phyloP scores from a whole-genome alignment of 2,329 filamentous ascomycete genomes.

The Colletotrichum chlorophyti region DNA sequence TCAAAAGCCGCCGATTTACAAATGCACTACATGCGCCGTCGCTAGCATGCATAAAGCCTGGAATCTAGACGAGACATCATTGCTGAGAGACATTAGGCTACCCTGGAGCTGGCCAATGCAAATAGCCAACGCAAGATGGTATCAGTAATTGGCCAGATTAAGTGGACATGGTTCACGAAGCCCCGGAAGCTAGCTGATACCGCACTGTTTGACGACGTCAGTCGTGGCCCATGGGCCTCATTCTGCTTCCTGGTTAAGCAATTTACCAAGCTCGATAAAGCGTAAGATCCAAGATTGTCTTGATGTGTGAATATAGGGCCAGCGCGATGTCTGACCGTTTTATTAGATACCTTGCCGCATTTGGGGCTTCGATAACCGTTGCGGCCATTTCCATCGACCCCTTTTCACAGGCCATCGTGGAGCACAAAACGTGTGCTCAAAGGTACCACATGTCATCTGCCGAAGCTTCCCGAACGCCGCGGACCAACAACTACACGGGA shows the following conservation, averaged over 20 bases:
- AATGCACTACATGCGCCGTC: too few relatives aligned
- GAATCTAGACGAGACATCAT: too few relatives aligned
- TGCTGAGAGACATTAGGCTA: neutral
- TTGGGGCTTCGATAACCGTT: neutral
- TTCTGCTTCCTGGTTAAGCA: neutral
- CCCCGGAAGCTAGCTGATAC: neutral
- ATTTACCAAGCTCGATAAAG: neutral
- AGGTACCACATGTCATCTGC: neutral
- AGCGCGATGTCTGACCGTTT: neutral
- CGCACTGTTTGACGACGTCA: neutral
- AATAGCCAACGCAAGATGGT: too few relatives aligned
- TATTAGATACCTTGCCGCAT: neutral
- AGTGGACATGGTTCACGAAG: neutral
- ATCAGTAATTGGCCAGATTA: neutral
- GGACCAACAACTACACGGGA: neutral
- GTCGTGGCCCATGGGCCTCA: neutral
- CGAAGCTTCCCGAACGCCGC: neutral
- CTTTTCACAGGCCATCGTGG: slow-evolving; percentile 1
- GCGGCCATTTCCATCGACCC: neutral
- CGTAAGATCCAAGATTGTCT: too few relatives aligned
- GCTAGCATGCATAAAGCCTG: too few relatives aligned
- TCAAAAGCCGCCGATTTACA: too few relatives aligned
- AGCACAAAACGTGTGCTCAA: neutral
- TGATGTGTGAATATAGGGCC: too few relatives aligned
- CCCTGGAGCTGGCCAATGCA: too few relatives aligned